Evolutionary conservation across 2,329 filamentous ascomycete genomes (phyloP).

Genomic region (Cordyceps cicadae): DNA sequence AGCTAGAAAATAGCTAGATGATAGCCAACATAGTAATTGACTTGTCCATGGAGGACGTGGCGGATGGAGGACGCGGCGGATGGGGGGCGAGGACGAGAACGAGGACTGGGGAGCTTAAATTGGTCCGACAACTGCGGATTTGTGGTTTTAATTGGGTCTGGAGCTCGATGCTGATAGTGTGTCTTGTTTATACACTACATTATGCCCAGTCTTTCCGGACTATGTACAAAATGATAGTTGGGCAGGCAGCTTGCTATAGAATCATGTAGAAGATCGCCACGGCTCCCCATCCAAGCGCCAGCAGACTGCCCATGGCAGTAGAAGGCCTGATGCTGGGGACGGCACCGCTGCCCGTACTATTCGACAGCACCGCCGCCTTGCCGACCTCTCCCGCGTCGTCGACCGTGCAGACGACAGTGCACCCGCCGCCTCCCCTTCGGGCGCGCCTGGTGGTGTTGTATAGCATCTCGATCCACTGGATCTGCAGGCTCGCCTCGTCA

Average conservation of each 20-base stretch:
- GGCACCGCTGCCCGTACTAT: slow-evolving; percentile 14
- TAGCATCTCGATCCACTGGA: slow-evolving; percentile 56
- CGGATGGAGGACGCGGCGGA: background rate
- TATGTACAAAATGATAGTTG: background rate
- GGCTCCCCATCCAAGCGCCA: background rate
- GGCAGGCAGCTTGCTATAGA: background rate
- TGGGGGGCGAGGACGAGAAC: too few species aligned
- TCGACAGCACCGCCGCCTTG: slow-evolving; percentile 18
- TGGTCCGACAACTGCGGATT: background rate
- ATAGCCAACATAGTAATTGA: slow-evolving; percentile 5
- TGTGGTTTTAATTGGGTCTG: background rate
- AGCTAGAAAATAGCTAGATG: slow-evolving; percentile 1
- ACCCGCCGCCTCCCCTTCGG: slow-evolving; percentile 12
- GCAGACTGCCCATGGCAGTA: background rate
- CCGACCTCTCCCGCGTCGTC: slow-evolving; percentile 25
- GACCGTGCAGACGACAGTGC: slow-evolving; percentile 25
- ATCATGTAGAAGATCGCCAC: background rate
- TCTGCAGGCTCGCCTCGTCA: slow-evolving; percentile 44
- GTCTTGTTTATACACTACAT: background rate
- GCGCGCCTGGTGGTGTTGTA: slow-evolving; percentile 34
- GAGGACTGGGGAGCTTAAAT: background rate
- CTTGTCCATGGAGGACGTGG: background rate
- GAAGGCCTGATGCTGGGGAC: background rate
- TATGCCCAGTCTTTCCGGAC: background rate
- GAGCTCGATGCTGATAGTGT: background rate